A percentile compares a stretch with the other conserved stretches of the same genome.
Evolutionary conservation across 2,329 filamentous ascomycete genomes (phyloP).

Genomic region (Celoporthe dispersa): DNA sequence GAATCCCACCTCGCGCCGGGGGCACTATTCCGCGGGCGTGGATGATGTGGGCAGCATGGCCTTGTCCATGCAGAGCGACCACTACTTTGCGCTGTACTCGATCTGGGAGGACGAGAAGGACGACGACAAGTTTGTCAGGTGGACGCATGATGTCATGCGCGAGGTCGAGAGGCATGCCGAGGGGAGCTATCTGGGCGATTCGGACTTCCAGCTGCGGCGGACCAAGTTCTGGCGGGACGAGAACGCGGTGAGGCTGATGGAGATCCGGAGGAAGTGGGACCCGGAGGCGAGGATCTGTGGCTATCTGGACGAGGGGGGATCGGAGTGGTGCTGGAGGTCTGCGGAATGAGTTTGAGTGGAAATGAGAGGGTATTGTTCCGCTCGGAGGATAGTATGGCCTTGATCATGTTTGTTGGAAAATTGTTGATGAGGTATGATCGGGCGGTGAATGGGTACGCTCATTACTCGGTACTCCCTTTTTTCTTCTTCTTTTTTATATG

Average conservation of each 20-base stretch:
- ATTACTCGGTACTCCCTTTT: no score
- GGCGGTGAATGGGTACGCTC: no score
- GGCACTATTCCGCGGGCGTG: conserved; percentile 31
- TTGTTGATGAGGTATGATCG: no score
- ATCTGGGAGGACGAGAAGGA: conserved; percentile 53
- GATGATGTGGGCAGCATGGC: conserved; percentile 46
- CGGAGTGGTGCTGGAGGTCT: conserved; percentile 46
- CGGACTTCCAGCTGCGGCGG: conserved; percentile 53
- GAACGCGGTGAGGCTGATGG: conserved; percentile 46
- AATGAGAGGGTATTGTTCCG: conserved; percentile 14
- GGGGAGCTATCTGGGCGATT: conserved; percentile 59
- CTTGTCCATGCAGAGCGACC: conserved; percentile 57
- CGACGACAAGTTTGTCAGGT: conserved; percentile 47
- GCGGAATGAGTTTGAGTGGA: conserved; percentile 46
- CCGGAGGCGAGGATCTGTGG: conserved; percentile 47
- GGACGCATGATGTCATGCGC: conserved; percentile 49
- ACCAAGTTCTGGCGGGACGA: conserved; percentile 54
- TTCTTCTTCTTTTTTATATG: no score
- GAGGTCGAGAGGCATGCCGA: conserved; percentile 45
- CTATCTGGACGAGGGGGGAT: conserved; percentile 51
- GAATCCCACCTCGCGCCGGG: conserved; percentile 49
- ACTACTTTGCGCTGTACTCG: conserved; percentile 59
- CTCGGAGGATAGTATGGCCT: no score
- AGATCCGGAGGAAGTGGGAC: conserved; percentile 49
- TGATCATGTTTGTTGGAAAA: no score